Conservation (phyloP, 2,329 filamentous ascomycete species). For the Neobulgaria alba region DNA sequence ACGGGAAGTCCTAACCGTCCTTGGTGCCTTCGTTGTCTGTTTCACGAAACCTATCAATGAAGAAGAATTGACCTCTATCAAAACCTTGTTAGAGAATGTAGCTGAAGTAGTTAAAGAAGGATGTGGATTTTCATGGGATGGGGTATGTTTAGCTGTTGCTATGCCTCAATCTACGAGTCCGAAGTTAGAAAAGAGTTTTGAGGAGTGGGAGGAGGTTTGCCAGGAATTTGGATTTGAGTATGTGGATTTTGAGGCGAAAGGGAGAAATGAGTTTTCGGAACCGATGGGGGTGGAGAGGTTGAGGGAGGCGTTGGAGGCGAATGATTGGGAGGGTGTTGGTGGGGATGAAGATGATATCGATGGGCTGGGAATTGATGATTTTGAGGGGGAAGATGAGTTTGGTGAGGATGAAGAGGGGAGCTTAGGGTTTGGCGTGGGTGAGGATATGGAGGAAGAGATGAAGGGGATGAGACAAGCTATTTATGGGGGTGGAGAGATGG, state of each 20-base stretch:
- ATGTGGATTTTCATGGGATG: conserved; percentile 55
- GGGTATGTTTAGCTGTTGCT: conserved; percentile 50
- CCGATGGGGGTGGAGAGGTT: conserved; percentile 50
- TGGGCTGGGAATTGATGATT: conserved; percentile 30
- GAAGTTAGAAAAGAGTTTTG: conserved; percentile 32
- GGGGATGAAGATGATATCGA: conserved; percentile 30
- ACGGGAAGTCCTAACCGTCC: conserved; percentile 49
- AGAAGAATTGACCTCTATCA: conserved; percentile 15
- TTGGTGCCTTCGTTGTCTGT: conserved; percentile 51
- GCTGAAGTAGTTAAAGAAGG: conserved; percentile 47
- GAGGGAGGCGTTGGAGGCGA: conserved; percentile 54
- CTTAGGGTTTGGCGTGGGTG: conserved; percentile 24
- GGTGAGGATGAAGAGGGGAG: conserved; percentile 20
- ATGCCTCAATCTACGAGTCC: conserved; percentile 31
- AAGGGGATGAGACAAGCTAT: conserved; percentile 31
- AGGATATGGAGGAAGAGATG: conserved; percentile 33
- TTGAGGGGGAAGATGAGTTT: conserved; percentile 25
- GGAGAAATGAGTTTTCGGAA: conserved; percentile 54
- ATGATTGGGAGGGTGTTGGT: conserved; percentile 48
- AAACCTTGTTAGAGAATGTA: conserved; percentile 42
- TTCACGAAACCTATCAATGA: conserved; percentile 36
- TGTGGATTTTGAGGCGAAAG: conserved; percentile 42
- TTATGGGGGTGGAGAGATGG: conserved; percentile 11
- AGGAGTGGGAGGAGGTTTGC: conserved; percentile 55
- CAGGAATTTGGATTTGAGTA: conserved; percentile 53